Evolutionary conservation across 305 asterid species (phyloP).

Genomic region (Lippia alba): DNA sequence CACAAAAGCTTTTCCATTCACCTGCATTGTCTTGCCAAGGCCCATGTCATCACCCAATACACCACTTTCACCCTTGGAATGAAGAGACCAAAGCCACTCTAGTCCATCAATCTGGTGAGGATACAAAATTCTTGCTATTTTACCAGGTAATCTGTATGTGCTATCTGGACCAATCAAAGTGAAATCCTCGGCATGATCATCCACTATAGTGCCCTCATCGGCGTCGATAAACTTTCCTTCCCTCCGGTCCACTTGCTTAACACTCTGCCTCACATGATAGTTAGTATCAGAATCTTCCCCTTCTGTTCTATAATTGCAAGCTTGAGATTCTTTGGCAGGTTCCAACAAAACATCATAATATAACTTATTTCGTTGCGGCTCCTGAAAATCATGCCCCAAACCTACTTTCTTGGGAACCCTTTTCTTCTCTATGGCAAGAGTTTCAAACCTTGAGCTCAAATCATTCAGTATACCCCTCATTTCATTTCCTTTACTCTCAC

Average conservation of each 20-base stretch:
- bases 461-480: conserved; percentile 83
- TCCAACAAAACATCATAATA: conserved; percentile 38
- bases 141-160: conserved; percentile 60
- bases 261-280: conserved; percentile 44
- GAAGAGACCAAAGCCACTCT: conserved; percentile 98
- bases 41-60: conserved; percentile 99
- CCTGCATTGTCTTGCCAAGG: conserved; percentile 99
- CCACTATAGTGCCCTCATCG: conserved; percentile 44
- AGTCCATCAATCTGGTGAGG: conserved; percentile 96
- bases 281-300: conserved; percentile 39
- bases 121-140: conserved; percentile 72
- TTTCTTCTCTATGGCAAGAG: conserved; percentile 77
- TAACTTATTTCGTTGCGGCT: conserved; percentile 38
- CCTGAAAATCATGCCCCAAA: conserved; percentile 37
- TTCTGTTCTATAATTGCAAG: conserved; percentile 41
- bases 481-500: conserved; percentile 57
- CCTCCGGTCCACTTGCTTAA: conserved; percentile 41
- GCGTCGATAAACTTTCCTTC: conserved; percentile 49
- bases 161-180: conserved; percentile 57
- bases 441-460: conserved; percentile 75
- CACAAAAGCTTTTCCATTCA: conserved; percentile 32
- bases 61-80: conserved; percentile 87
- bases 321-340: conserved; percentile 38
- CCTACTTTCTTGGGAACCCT: conserved; percentile 52
- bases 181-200: conserved; percentile 52